A percentile compares a stretch with the other conserved stretches of the same genome.
Conservation (phyloP, 2,329 filamentous ascomycete genomes). For the Plectosphaerella plurivora region DNA sequence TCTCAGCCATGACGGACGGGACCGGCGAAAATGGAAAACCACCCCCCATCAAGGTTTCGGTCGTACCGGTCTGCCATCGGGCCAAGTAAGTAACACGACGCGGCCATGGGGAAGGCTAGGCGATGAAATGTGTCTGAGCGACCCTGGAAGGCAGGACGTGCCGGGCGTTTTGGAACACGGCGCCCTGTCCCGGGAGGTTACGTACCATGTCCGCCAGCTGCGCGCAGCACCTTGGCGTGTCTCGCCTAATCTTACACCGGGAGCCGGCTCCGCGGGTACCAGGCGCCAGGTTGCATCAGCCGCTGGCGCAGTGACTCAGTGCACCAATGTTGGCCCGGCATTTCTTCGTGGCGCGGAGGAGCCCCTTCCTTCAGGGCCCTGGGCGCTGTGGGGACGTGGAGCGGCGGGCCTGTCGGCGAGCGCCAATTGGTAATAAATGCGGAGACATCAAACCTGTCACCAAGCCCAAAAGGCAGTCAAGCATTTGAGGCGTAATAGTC, state of each 20-base stretch:
- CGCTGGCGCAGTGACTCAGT: too few relatives aligned
- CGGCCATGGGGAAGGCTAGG: neutral
- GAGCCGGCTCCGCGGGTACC: neutral
- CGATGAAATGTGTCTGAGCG: neutral
- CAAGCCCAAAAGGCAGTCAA: too few relatives aligned
- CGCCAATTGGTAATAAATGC: too few relatives aligned
- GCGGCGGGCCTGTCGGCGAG: too few relatives aligned
- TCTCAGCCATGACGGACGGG: neutral
- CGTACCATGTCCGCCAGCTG: neutral
- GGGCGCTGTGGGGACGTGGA: too few relatives aligned
- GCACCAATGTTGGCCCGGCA: neutral
- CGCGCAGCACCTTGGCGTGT: neutral
- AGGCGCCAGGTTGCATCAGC: neutral
- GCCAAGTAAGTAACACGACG: neutral
- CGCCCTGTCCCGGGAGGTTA: neutral
- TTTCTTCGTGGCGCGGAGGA: neutral
- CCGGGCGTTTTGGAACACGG: neutral
- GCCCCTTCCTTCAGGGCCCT: too few relatives aligned
- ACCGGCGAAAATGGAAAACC: neutral
- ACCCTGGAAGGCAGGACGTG: neutral
- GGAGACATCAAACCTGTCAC: too few relatives aligned
- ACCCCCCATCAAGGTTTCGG: neutral
- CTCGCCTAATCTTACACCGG: neutral
- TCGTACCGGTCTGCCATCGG: neutral
- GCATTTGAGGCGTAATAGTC: too few relatives aligned